These are phyloP conservation scores for Herpetomonas tarakana DNA, from an alignment of 208 protist genomes.

Conservation along the genomic window DNA sequence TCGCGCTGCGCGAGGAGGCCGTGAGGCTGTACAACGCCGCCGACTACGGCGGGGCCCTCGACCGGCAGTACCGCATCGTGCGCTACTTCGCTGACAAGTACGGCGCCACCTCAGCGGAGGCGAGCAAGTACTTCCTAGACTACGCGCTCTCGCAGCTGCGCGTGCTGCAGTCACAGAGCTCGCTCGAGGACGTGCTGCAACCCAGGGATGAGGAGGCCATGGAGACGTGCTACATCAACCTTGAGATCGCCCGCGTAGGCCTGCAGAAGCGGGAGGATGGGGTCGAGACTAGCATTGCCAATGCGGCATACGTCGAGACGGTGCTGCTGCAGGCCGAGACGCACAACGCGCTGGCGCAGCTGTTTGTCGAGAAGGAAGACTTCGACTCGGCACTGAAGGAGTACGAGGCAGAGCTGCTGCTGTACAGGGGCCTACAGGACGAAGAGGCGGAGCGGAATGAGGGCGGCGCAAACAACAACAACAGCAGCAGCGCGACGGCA, in stretches of 20 bases:
- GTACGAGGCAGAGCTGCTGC: slow-evolving; percentile 78
- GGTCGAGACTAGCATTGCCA: slow-evolving; percentile 8
- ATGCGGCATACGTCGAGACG: slow-evolving; percentile 27
- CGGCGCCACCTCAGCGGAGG: slow-evolving; percentile 47
- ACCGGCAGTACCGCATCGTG: slow-evolving; percentile 73
- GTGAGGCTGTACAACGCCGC: slow-evolving; percentile 66
- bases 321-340: slow-evolving; percentile 70
- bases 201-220: slow-evolving; percentile 71
- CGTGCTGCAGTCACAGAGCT: slow-evolving; percentile 52
- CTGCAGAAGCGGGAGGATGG: slow-evolving; percentile 68
- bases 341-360: slow-evolving; percentile 81
- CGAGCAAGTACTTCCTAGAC: slow-evolving; percentile 82
- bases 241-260: slow-evolving; percentile 77
- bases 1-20: slow-evolving; percentile 38
- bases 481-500: slow-evolving; percentile 13
- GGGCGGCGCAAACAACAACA: background rate
- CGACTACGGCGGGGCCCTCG: slow-evolving; percentile 64
- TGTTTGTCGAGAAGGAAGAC: slow-evolving; percentile 77
- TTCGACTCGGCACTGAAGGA: slow-evolving; percentile 70
- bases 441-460: slow-evolving; percentile 5
- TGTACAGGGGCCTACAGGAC: slow-evolving; percentile 73
- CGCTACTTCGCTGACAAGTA: slow-evolving; percentile 77
- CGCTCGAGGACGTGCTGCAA: slow-evolving; percentile 60
- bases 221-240: slow-evolving; percentile 84
- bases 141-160: slow-evolving; percentile 88